Conservation (phyloP, 2,329 filamentous ascomycete species). For the Fusarium globosum region DNA sequence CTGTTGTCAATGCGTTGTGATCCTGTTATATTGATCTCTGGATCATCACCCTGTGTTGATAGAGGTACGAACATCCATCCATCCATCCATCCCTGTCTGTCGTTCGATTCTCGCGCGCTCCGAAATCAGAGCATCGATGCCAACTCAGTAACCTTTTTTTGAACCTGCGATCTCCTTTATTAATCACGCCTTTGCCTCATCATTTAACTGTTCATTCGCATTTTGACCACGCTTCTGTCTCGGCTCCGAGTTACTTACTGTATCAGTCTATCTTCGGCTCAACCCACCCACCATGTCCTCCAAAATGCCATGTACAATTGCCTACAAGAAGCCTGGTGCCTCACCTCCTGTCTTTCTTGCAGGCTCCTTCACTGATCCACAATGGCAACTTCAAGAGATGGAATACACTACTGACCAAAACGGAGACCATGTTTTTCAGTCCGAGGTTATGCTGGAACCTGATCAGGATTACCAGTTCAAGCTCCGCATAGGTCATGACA, state of each 20-base stretch:
- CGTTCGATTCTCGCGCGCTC: constrained; percentile 37
- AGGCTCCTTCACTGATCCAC: constrained; percentile 73
- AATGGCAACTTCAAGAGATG: constrained; percentile 78
- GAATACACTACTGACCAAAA: constrained; percentile 59
- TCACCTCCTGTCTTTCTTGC: constrained; percentile 77
- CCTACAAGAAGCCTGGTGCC: constrained; percentile 68
- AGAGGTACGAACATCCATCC: constrained; percentile 20
- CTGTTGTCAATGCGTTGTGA: constrained; percentile 7
- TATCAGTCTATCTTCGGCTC: not conserved
- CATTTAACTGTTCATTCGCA: not conserved
- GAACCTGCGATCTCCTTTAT: not conserved
- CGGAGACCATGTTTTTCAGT: constrained; percentile 68
- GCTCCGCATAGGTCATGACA: constrained; percentile 72
- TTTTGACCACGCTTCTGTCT: not conserved
- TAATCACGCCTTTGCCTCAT: not conserved
- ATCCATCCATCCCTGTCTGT: constrained; percentile 32
- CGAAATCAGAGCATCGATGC: constrained; percentile 17
- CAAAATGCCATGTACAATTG: constrained; percentile 64
- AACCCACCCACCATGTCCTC: constrained; percentile 21
- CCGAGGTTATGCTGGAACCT: constrained; percentile 64
- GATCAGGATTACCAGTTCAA: constrained; percentile 78
- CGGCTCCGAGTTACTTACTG: constrained; percentile 3
- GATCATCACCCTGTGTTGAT: constrained; percentile 9
- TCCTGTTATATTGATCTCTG: constrained; percentile 3
- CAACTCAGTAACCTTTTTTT: constrained; percentile 8